Evolutionary conservation across 805 yeast genomes (phyloP).

Genomic region (Pichia rugopelliculosa): DNA sequence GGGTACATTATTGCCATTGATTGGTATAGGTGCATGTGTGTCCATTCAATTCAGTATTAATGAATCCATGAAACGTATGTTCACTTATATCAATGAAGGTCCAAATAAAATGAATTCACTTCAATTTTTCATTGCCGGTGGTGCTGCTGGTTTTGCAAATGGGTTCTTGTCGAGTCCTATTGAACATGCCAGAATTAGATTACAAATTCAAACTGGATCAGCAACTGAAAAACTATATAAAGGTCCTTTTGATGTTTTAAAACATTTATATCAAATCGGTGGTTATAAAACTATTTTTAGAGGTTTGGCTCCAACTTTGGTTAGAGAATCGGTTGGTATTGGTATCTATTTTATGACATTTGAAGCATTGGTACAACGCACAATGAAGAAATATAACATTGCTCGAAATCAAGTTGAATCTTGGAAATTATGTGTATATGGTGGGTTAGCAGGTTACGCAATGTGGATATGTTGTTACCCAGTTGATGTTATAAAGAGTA

Average conservation of each 20-base stretch:
- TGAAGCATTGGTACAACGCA: constrained; percentile 75
- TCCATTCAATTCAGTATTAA: constrained; percentile 94
- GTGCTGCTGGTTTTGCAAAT: constrained; percentile 88
- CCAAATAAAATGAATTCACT: constrained; percentile 39
- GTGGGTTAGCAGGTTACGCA: constrained; percentile 86
- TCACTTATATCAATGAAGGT: constrained; percentile 37
- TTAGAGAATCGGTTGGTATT: constrained; percentile 82
- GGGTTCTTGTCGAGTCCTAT: constrained; percentile 88
- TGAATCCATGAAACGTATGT: constrained; percentile 85
- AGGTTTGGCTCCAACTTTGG: constrained; percentile 75
- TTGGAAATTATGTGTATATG: constrained; percentile 78
- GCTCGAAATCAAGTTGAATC: constrained; percentile 74
- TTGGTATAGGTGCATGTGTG: constrained; percentile 98
- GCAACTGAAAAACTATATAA: constrained; percentile 31
- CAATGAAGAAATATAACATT: constrained; percentile 39
- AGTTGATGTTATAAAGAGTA: constrained; percentile 84
- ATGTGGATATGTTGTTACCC: constrained; percentile 87
- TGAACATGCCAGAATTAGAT: constrained; percentile 88
- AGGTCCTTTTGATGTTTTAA: constrained; percentile 73
- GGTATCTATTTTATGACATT: constrained; percentile 86
- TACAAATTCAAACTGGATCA: constrained; percentile 74
- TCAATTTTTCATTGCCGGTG: constrained; percentile 79
- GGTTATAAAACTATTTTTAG: constrained; percentile 55
- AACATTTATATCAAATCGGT: constrained; percentile 43
- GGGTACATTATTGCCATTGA: constrained; percentile 87